phyloP scores from a whole-genome alignment of 2,329 filamentous ascomycete species.

The Fusarium newnesense region DNA sequence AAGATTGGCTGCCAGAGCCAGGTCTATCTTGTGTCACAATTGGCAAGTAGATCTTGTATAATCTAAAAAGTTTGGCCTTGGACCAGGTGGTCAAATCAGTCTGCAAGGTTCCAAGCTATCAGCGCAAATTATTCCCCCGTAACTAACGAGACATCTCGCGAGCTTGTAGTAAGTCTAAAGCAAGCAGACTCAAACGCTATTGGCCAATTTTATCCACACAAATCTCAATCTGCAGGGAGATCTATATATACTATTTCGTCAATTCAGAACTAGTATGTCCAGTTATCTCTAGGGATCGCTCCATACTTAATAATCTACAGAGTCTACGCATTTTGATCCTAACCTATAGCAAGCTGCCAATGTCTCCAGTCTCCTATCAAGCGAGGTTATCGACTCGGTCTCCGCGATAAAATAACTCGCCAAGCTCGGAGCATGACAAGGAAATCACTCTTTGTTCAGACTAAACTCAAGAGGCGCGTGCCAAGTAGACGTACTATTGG shows the following conservation, averaged over 20 bases:
- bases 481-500: accelerated
- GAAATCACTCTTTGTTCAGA: not conserved
- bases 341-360: not conserved
- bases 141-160: not conserved
- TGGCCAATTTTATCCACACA: not conserved
- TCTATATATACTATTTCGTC: too few species aligned
- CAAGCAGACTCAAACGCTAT: not conserved
- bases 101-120: accelerated
- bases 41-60: not conserved
- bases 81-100: accelerated
- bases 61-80: not conserved
- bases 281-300: too few species aligned
- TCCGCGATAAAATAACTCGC: not conserved
- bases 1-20: not conserved
- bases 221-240: too few species aligned
- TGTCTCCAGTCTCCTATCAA: constrained; percentile 16
- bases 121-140: accelerated
- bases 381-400: constrained; percentile 23
- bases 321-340: not conserved
- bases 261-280: too few species aligned
- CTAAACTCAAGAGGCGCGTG: accelerated
- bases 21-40: not conserved
- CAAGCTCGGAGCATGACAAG: not conserved
- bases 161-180: too few species aligned
- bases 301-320: too few species aligned